phyloP scores from a whole-genome alignment of 768 basidiomycete species.

The Russula virescens region DNA sequence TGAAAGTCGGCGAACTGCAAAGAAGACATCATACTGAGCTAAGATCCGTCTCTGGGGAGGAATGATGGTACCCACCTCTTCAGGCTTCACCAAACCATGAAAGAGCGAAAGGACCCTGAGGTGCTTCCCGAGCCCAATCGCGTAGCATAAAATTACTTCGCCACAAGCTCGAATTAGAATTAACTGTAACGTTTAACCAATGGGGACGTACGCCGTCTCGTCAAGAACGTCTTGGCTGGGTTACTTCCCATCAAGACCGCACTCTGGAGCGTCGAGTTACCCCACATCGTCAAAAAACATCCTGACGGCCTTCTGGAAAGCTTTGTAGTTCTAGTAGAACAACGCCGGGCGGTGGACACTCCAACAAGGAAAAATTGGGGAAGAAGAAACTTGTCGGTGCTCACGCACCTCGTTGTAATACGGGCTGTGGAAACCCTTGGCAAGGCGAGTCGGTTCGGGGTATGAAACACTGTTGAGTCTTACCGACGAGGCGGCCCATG shows the following conservation, averaged over 20 bases:
- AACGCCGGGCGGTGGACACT: constrained; percentile 36
- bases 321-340: constrained; percentile 55
- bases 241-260: constrained; percentile 86
- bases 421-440: constrained; percentile 58
- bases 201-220: constrained; percentile 65
- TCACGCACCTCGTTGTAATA: constrained; percentile 66
- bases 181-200: not conserved
- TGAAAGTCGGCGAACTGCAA: constrained; percentile 83
- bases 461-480: constrained; percentile 71
- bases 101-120: constrained; percentile 70
- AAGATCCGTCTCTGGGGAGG: not conserved
- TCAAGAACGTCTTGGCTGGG: constrained; percentile 73
- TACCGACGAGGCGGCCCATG: constrained; percentile 49
- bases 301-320: constrained; percentile 54
- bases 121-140: constrained; percentile 89
- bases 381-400: not conserved
- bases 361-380: not conserved
- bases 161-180: constrained; percentile 32
- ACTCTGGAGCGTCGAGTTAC: constrained; percentile 43
- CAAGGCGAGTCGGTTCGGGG: constrained; percentile 80
- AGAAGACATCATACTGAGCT: too few relatives aligned
- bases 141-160: constrained; percentile 78
- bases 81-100: constrained; percentile 68
- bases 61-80: constrained; percentile 37
- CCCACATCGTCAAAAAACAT: constrained; percentile 66